Percentiles rank a stretch among this genome's conserved stretches.
Evolutionary conservation across 225 moss, liverwort and hornwort genomes (phyloP).

Genomic region (Sphagnum tenellum): DNA sequence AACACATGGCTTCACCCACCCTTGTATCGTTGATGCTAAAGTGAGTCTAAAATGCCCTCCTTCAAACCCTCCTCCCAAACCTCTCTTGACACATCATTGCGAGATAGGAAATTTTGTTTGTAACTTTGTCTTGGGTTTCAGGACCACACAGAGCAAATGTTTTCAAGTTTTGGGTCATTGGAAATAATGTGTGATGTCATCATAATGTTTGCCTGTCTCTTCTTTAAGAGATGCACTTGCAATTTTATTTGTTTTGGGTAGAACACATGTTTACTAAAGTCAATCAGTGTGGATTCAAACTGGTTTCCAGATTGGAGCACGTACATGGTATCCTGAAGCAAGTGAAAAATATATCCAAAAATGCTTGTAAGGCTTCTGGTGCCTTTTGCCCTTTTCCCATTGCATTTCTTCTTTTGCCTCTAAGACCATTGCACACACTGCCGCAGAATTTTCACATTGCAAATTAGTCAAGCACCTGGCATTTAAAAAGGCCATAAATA

Average conservation of each 20-base stretch:
- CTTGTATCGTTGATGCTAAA: constrained; percentile 80
- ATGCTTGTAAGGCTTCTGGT: constrained; percentile 44
- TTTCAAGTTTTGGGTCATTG: background rate
- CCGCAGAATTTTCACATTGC: background rate
- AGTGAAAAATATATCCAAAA: constrained; percentile 59
- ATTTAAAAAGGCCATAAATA: background rate
- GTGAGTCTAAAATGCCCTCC: constrained; percentile 21
- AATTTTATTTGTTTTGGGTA: background rate
- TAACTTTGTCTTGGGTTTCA: background rate
- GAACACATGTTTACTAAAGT: background rate
- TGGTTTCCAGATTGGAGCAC: constrained; percentile 56
- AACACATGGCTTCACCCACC: constrained; percentile 48
- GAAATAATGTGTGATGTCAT: background rate
- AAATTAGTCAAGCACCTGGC: background rate
- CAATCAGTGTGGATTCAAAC: too few relatives aligned
- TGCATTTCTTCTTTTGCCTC: background rate
- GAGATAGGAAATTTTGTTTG: background rate
- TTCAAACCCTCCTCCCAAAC: background rate
- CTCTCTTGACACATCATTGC: background rate
- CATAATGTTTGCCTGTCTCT: too few relatives aligned
- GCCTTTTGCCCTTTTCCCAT: background rate
- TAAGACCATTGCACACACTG: background rate
- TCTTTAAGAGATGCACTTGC: too few relatives aligned
- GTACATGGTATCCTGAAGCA: constrained; percentile 86
- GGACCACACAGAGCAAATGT: background rate